These are phyloP conservation scores for Candida coleopterorum DNA, from an alignment of 805 yeast species.

Conservation along the genomic window DNA sequence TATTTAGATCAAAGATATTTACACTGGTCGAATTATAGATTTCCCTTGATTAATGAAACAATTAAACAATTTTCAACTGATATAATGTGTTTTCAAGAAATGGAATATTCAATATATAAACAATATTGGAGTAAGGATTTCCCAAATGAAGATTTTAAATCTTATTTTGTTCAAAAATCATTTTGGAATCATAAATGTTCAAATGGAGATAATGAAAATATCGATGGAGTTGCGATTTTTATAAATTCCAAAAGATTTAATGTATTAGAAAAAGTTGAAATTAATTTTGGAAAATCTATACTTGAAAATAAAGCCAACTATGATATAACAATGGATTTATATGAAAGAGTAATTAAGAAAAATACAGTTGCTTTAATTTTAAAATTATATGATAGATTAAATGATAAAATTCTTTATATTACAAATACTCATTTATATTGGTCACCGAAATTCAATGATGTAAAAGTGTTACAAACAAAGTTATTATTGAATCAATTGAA, in stretches of 20 bases:
- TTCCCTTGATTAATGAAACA: conserved; percentile 25
- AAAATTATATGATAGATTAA: conserved; percentile 40
- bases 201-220: conserved; percentile 28
- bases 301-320: conserved; percentile 20
- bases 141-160: conserved; percentile 29
- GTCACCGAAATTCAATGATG: conserved; percentile 46
- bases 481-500: conserved; percentile 19
- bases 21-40: conserved; percentile 46
- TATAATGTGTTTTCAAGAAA: conserved; percentile 57
- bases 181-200: conserved; percentile 43
- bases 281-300: conserved; percentile 27
- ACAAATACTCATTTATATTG: conserved; percentile 63
- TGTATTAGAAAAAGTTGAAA: conserved; percentile 22
- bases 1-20: conserved; percentile 44
- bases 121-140: conserved; percentile 34
- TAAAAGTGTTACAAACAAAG: conserved; percentile 50
- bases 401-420: conserved; percentile 38
- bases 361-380: conserved; percentile 58
- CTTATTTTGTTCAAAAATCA: conserved; percentile 45
- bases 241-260: conserved; percentile 47
- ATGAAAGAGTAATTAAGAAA: conserved; percentile 34
- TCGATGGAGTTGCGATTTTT: conserved; percentile 61
- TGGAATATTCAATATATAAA: conserved; percentile 40
- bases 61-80: conserved; percentile 43
- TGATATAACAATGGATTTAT: conserved; percentile 29